Evolutionary conservation across 331 rosid genomes (phyloP).

Genomic region (Dryas integrifolia): DNA sequence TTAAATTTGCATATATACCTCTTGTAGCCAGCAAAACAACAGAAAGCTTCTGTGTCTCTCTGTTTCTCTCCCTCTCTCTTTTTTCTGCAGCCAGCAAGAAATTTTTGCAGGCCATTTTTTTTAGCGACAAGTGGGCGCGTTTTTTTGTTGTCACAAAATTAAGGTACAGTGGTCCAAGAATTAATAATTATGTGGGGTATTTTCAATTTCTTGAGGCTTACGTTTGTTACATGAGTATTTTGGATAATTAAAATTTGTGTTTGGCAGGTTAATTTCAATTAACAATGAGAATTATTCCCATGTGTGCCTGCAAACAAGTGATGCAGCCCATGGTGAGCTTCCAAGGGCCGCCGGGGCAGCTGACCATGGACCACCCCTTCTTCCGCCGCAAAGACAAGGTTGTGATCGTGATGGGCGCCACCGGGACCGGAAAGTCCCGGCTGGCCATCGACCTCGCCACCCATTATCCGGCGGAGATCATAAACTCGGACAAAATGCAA

Average conservation of each 20-base stretch:
- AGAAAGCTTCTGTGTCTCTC: neutral
- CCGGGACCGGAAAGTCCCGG: constrained; percentile 87
- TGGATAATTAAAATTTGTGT: neutral
- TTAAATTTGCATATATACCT: neutral
- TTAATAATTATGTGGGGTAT: neutral
- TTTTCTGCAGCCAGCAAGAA: constrained; percentile 9
- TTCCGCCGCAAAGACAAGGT: constrained; percentile 68
- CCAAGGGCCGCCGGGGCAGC: constrained; percentile 33
- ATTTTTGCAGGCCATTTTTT: neutral
- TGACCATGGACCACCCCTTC: constrained; percentile 39
- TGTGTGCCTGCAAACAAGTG: constrained; percentile 51
- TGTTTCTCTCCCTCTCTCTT: neutral
- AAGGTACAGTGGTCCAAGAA: constrained; percentile 39
- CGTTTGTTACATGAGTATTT: constrained; percentile 2
- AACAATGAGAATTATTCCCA: constrained; percentile 36
- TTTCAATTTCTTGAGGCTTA: neutral
- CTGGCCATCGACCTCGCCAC: constrained; percentile 81
- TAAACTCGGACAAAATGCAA: constrained; percentile 95
- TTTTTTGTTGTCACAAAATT: constrained; percentile 1
- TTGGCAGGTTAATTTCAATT: constrained; percentile 30
- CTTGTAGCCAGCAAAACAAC: no score
- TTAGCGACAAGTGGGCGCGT: constrained; percentile 34
- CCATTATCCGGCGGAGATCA: constrained; percentile 62
- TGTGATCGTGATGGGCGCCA: constrained; percentile 78
- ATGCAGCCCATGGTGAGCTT: constrained; percentile 48